Evolutionary conservation across 305 asterid genomes (phyloP).

Genomic region (Nicotiana rustica): DNA sequence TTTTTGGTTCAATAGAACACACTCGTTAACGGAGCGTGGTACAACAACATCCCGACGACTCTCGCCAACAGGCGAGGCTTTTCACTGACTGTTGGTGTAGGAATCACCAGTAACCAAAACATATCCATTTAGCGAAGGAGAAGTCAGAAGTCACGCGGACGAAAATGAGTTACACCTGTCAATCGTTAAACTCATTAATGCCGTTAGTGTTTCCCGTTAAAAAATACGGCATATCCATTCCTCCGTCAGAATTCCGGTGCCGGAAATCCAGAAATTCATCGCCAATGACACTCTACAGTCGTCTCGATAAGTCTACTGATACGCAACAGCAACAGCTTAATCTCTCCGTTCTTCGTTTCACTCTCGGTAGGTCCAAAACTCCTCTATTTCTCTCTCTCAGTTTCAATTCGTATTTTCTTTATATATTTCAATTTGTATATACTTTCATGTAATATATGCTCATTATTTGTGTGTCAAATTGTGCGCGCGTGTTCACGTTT

Average conservation of each 20-base stretch:
- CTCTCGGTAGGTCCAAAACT: slow-evolving; percentile 60
- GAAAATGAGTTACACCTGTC: slow-evolving; percentile 40
- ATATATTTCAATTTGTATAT: not conserved
- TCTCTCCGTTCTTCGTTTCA: slow-evolving; percentile 95
- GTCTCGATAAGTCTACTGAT: slow-evolving; percentile 42
- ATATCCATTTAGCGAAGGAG: not conserved
- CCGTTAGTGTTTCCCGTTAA: slow-evolving; percentile 38
- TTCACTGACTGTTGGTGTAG: not conserved
- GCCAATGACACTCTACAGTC: slow-evolving; percentile 46
- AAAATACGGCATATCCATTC: slow-evolving; percentile 41
- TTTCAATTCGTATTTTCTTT: not conserved
- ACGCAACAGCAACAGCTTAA: slow-evolving; percentile 64
- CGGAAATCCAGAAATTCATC: slow-evolving; percentile 35
- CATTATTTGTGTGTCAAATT: not conserved
- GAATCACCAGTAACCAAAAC: not conserved
- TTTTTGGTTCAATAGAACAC: not conserved
- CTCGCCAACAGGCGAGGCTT: not conserved
- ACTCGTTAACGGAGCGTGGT: slow-evolving; percentile 10
- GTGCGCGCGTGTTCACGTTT: not conserved
- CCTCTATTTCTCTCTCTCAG: too few relatives aligned
- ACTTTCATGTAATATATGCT: not conserved
- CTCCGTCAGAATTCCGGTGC: slow-evolving; percentile 40
- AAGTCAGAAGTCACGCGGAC: not conserved
- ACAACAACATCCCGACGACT: not conserved
- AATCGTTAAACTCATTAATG: slow-evolving; percentile 44